Percentiles rank a stretch among this genome's conserved stretches.
Conservation (phyloP, 176 grass and related monocot genomes). For the Aegilops tauschii region DNA sequence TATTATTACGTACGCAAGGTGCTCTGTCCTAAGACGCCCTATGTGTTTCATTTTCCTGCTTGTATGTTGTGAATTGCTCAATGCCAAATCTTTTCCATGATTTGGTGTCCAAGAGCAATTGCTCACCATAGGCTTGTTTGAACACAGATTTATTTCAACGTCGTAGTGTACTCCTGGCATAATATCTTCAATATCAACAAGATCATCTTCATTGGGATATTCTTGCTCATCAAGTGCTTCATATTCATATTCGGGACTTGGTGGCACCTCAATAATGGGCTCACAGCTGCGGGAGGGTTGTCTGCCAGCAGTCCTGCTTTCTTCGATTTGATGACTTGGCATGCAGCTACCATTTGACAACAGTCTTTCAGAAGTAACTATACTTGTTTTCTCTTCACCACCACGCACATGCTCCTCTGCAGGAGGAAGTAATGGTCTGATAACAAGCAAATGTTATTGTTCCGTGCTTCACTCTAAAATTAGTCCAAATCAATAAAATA, state of each 20-base stretch:
- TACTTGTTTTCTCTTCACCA: constrained; percentile 16
- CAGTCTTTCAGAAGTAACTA: constrained; percentile 17
- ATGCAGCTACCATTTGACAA: constrained; percentile 6
- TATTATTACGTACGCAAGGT: constrained; percentile 38
- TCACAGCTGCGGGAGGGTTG: constrained; percentile 10
- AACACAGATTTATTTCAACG: constrained; percentile 43
- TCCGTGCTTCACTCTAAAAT: constrained; percentile 6
- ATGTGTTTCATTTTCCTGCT: constrained; percentile 34
- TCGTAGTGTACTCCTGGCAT: constrained; percentile 29
- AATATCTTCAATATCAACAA: constrained; percentile 47
- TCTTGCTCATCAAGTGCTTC: constrained; percentile 23
- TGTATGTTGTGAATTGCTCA: constrained; percentile 3
- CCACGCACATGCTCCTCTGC: constrained; percentile 28
- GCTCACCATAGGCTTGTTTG: constrained; percentile 23
- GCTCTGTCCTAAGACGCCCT: constrained; percentile 43
- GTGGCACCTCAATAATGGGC: constrained; percentile 50
- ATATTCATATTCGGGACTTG: constrained; percentile 44
- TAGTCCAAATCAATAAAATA: not conserved
- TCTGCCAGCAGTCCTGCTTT: constrained; percentile 28
- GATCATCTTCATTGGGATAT: constrained; percentile 22
- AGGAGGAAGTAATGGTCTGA: constrained; percentile 29
- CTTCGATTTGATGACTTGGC: constrained; percentile 21
- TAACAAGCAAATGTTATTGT: constrained; percentile 32
- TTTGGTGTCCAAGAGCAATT: constrained; percentile 35
- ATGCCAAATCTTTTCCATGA: constrained; percentile 39